These are phyloP conservation scores for Erodium maritimum DNA, from an alignment of 345 rosid species.

Conservation along the genomic window DNA sequence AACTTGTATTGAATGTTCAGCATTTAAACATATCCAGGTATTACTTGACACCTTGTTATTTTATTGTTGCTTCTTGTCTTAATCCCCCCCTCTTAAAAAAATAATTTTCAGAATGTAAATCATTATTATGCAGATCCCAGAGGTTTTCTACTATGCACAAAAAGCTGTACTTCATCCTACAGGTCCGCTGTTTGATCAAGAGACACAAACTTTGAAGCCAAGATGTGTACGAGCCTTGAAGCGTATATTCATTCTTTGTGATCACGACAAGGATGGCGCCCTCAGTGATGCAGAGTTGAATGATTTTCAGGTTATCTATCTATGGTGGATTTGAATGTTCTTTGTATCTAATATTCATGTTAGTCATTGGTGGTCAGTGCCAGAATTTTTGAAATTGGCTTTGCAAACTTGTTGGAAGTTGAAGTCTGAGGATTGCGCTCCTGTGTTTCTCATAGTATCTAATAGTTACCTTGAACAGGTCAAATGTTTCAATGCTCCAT, in stretches of 20 bases:
- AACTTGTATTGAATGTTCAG: slow-evolving; percentile 70
- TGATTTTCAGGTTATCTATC: slow-evolving; percentile 51
- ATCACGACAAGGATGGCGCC: slow-evolving; percentile 57
- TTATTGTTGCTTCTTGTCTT: no score
- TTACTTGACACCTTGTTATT: no score
- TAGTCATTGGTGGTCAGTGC: no score
- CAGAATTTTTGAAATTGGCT: no score
- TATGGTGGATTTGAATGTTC: not conserved
- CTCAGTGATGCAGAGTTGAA: slow-evolving; percentile 61
- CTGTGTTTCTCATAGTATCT: slow-evolving; percentile 9
- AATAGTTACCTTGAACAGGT: slow-evolving; percentile 42
- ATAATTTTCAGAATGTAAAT: not conserved
- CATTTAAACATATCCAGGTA: slow-evolving; percentile 59
- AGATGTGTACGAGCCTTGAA: slow-evolving; percentile 82
- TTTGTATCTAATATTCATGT: not conserved
- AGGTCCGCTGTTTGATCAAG: slow-evolving; percentile 70
- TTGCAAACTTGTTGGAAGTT: no score
- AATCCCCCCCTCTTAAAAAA: no score
- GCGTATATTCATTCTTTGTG: slow-evolving; percentile 67
- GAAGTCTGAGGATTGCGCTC: no score
- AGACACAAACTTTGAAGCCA: slow-evolving; percentile 66
- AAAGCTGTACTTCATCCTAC: slow-evolving; percentile 76
- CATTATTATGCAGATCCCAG: slow-evolving; percentile 36
- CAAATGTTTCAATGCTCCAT: slow-evolving; percentile 90
- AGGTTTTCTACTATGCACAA: slow-evolving; percentile 71